Evolutionary conservation across 2,329 filamentous ascomycete species (phyloP).

Genomic region (Incumbomyces delicatus): DNA sequence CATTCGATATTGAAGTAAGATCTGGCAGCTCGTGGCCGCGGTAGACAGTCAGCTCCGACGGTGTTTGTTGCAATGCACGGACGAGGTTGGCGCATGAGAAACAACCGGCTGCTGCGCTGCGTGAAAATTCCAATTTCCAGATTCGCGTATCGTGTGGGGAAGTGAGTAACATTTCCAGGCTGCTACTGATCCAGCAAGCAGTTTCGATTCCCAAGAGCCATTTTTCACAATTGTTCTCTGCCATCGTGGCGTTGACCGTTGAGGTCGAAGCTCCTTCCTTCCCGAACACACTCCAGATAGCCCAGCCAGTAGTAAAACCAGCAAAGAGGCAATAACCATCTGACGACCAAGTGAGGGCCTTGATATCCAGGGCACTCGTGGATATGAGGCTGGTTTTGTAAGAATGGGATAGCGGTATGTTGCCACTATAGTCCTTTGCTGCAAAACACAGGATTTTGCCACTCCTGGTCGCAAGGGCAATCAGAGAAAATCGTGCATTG

Average conservation of each 20-base stretch:
- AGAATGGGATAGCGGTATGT: constrained; percentile 77
- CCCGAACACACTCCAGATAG: constrained; percentile 94
- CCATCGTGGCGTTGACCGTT: constrained; percentile 54
- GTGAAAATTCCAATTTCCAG: constrained; percentile 84
- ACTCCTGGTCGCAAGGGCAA: constrained; percentile 73
- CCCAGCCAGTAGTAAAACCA: constrained; percentile 87
- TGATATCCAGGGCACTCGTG: constrained; percentile 59
- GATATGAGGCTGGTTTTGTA: constrained; percentile 61
- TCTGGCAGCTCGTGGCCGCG: constrained; percentile 86
- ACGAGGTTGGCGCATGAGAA: constrained; percentile 87
- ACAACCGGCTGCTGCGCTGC: constrained; percentile 84
- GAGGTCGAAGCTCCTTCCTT: constrained; percentile 83
- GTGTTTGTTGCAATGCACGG: constrained; percentile 78
- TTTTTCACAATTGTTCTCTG: constrained; percentile 60
- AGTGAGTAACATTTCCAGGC: constrained; percentile 73
- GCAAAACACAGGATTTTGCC: constrained; percentile 82
- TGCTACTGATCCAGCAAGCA: constrained; percentile 78
- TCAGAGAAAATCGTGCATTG: constrained; percentile 88
- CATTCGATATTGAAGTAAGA: constrained; percentile 80
- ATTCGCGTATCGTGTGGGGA: constrained; percentile 63
- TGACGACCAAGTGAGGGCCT: constrained; percentile 73
- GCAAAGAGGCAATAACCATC: constrained; percentile 95
- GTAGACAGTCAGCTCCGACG: constrained; percentile 81
- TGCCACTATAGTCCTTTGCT: constrained; percentile 84
- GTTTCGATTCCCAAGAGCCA: constrained; percentile 75